Conservation (phyloP, 768 basidiomycete species). For the Suillus subaureus region DNA sequence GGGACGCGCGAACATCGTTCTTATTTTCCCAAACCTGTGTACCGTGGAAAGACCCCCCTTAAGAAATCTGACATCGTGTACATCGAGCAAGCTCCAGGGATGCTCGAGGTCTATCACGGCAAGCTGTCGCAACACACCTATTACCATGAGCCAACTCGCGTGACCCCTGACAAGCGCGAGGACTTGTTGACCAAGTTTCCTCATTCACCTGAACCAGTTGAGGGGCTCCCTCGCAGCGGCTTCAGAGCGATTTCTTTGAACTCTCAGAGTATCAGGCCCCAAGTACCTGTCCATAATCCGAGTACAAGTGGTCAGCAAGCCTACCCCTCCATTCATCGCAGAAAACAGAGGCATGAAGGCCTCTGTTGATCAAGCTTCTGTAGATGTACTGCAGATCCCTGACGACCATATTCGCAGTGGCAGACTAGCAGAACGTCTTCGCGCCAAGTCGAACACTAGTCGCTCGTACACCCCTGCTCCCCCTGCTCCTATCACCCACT, state of each 20-base stretch:
- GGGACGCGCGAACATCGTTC: neutral
- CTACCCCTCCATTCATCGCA: slow-evolving; percentile 7
- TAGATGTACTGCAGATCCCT: neutral
- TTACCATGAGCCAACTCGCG: neutral
- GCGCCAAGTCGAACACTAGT: neutral
- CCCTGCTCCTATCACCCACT: neutral
- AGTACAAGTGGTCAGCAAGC: neutral
- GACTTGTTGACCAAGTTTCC: slow-evolving; percentile 16
- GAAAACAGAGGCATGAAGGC: slow-evolving; percentile 3
- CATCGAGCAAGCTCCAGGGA: slow-evolving; percentile 9
- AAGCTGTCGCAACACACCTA: neutral
- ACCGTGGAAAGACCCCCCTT: slow-evolving; percentile 17
- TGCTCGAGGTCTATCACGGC: slow-evolving; percentile 3
- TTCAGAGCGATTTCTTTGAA: slow-evolving; percentile 7
- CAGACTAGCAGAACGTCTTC: slow-evolving; percentile 9
- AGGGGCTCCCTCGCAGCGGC: slow-evolving; percentile 11
- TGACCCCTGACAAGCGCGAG: neutral
- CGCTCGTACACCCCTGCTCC: neutral
- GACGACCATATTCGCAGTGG: neutral
- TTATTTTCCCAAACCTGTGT: slow-evolving; percentile 10
- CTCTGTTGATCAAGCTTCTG: neutral
- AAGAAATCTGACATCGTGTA: slow-evolving; percentile 12
- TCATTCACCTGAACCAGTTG: slow-evolving; percentile 5
- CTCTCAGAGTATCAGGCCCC: neutral
- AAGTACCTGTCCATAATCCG: neutral